Evolutionary conservation across 768 basidiomycete genomes (phyloP).

Genomic region (Suillus americanus): DNA sequence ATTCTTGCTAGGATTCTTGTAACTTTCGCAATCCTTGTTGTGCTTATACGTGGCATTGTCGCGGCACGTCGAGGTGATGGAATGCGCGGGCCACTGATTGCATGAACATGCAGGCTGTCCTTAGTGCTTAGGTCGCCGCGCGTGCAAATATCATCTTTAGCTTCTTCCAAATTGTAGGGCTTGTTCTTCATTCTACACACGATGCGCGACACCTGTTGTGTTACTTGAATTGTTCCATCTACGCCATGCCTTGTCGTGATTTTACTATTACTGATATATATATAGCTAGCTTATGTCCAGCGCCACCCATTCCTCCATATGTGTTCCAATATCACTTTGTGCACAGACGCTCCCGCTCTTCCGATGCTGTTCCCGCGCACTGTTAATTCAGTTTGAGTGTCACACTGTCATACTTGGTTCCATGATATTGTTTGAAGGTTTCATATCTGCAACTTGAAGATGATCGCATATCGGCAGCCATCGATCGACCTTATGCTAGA

Average conservation of each 20-base stretch:
- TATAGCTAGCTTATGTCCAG: not conserved
- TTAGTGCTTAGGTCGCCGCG: not conserved
- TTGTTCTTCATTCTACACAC: not conserved
- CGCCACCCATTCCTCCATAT: not conserved
- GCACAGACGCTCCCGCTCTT: not conserved
- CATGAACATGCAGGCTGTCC: constrained; percentile 12
- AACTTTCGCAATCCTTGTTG: constrained; percentile 58
- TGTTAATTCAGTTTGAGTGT: not conserved
- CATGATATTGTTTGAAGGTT: not conserved
- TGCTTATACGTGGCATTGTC: constrained; percentile 59
- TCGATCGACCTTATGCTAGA: not conserved
- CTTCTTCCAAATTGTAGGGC: too few species aligned
- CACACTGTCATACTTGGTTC: not conserved
- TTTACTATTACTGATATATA: not conserved
- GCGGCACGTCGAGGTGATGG: constrained; percentile 69
- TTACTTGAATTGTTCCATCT: not conserved
- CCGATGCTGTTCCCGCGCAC: not conserved
- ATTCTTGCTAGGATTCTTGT: constrained; percentile 54
- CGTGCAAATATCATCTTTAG: not conserved
- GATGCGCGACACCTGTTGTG: not conserved
- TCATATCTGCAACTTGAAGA: too few species aligned
- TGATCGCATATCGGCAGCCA: not conserved
- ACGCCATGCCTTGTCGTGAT: not conserved
- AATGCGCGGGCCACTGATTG: constrained; percentile 53
- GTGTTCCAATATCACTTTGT: not conserved